phyloP scores from a whole-genome alignment of 2,329 filamentous ascomycete species.

The Thermoascus crustaceus region DNA sequence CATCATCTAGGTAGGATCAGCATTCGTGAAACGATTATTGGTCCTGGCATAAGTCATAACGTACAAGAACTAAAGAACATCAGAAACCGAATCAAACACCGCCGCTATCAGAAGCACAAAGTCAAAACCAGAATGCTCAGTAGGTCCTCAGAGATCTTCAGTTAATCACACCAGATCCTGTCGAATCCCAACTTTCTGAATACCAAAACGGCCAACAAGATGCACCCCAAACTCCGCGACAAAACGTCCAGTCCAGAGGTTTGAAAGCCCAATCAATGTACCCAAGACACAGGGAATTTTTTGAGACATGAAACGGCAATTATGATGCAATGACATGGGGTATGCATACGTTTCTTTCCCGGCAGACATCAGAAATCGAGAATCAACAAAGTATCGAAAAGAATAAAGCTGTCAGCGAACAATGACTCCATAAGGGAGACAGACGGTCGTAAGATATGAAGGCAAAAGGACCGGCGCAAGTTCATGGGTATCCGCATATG shows the following conservation, averaged over 20 bases:
- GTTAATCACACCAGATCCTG: conserved; percentile 8
- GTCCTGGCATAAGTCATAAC: conserved; percentile 18
- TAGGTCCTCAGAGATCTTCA: conserved; percentile 3
- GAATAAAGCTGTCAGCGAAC: too few species aligned
- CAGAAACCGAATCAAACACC: conserved; percentile 5
- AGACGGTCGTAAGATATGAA: conserved; percentile 1
- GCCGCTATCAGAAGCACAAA: conserved; percentile 4
- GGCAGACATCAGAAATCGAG: too few species aligned
- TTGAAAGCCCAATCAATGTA: conserved; percentile 16
- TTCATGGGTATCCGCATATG: neutral
- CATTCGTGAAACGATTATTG: conserved; percentile 9
- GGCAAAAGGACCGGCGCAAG: neutral
- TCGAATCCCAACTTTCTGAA: conserved; percentile 13
- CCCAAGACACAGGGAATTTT: conserved; percentile 9
- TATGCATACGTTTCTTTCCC: too few species aligned
- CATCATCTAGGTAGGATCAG: neutral
- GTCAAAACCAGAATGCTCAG: neutral
- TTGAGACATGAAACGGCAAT: conserved; percentile 6
- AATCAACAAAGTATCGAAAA: too few species aligned
- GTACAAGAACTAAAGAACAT: conserved; percentile 11
- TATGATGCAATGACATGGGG: too few species aligned
- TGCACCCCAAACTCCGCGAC: conserved; percentile 20
- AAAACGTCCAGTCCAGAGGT: conserved; percentile 16
- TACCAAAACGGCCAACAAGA: conserved; percentile 13
- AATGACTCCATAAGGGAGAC: too few species aligned